These are phyloP conservation scores for Leccinum aurantiacum DNA, from an alignment of 768 basidiomycete species.

Conservation along the genomic window DNA sequence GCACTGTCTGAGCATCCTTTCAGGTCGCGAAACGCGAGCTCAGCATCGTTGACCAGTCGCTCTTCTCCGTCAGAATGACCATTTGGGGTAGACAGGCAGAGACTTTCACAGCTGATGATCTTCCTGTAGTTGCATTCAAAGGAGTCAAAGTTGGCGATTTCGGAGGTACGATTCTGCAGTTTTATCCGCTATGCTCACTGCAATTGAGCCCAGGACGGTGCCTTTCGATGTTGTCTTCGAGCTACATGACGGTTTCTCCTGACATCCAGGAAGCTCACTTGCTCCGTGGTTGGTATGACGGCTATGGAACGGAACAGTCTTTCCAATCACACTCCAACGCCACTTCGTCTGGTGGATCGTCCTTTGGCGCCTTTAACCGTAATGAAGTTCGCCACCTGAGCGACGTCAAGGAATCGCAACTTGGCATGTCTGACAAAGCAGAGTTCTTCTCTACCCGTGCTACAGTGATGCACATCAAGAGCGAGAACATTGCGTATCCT, in stretches of 20 bases:
- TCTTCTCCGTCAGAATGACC: conserved; percentile 77
- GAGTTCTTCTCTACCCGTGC: conserved; percentile 82
- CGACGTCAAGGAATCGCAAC: conserved; percentile 75
- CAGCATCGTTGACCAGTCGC: conserved; percentile 81
- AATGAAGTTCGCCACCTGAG: conserved; percentile 69
- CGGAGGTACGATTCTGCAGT: conserved; percentile 50
- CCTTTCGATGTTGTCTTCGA: conserved; percentile 79
- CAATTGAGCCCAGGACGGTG: conserved; percentile 57
- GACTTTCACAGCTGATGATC: conserved; percentile 55
- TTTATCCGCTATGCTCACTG: conserved; percentile 3
- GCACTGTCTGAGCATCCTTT: conserved; percentile 5
- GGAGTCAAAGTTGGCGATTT: conserved; percentile 93
- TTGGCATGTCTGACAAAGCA: conserved; percentile 73
- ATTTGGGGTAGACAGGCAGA: conserved; percentile 97
- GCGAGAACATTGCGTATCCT: conserved; percentile 81
- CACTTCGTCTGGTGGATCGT: conserved; percentile 37
- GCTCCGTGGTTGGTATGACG: conserved; percentile 92
- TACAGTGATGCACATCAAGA: conserved; percentile 85
- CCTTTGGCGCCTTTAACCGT: conserved; percentile 57
- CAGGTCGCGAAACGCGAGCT: conserved; percentile 90
- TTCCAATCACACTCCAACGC: conserved; percentile 73
- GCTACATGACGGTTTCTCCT: conserved; percentile 82
- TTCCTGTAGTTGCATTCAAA: conserved; percentile 88
- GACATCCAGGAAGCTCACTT: conserved; percentile 87
- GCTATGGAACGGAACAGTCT: conserved; percentile 53